A percentile compares a stretch with the other conserved stretches of the same genome.
phyloP scores from a whole-genome alignment of 2,329 filamentous ascomycete genomes.

The Monosporascus sp. region DNA sequence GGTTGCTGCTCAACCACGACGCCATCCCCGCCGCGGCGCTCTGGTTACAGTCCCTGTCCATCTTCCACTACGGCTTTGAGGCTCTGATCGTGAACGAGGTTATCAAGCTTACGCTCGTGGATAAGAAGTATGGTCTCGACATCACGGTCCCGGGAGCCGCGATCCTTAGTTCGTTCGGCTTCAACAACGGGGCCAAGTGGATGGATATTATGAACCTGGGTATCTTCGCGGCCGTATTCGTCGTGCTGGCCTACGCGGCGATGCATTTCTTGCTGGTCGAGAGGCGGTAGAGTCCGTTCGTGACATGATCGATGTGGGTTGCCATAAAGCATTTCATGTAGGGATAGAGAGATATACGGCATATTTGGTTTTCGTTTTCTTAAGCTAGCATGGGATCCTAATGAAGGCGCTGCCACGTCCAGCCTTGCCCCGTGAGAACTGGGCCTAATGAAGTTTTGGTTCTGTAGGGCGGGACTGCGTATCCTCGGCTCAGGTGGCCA shows the following conservation, averaged over 20 bases:
- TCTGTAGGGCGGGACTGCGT: no score
- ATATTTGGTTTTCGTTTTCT: neutral
- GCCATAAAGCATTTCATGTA: neutral
- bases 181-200: conserved; percentile 84
- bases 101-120: conserved; percentile 78
- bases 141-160: conserved; percentile 94
- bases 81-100: conserved; percentile 97
- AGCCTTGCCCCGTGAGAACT: no score
- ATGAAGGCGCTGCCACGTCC: no score
- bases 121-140: conserved; percentile 92
- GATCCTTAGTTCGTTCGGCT: conserved; percentile 92
- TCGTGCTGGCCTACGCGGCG: conserved; percentile 80
- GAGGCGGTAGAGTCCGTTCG: conserved; percentile 55
- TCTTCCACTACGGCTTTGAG: conserved; percentile 98
- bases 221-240: conserved; percentile 75
- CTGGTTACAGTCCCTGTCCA: conserved; percentile 90
- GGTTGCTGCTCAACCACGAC: conserved; percentile 89
- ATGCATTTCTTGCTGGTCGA: conserved; percentile 95
- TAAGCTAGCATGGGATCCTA: no score
- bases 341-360: neutral
- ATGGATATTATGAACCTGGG: conserved; percentile 74
- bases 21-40: conserved; percentile 79
- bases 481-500: no score
- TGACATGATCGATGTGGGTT: conserved; percentile 3
- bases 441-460: no score